Evolutionary conservation across 495 filamentous ascomycete species (phyloP).

Genomic region (Penicillium antarcticum): DNA sequence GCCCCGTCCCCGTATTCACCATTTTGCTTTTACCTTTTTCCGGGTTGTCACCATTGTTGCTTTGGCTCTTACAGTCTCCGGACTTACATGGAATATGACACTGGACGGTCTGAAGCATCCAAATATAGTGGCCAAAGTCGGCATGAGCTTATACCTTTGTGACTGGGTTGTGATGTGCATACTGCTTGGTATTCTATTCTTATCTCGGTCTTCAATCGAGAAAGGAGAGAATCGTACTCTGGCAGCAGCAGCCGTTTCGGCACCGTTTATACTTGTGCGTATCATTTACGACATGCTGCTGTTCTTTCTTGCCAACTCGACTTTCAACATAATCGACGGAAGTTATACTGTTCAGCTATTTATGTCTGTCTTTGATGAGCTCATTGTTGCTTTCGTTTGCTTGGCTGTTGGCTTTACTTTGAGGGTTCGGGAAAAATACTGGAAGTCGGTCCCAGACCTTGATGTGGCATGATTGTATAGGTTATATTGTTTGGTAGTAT

Average conservation of each 20-base stretch:
- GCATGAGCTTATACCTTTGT: constrained; percentile 27
- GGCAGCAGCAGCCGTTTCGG: constrained; percentile 29
- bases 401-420: constrained; percentile 34
- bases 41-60: constrained; percentile 18
- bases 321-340: constrained; percentile 34
- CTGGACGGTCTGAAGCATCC: constrained; percentile 12
- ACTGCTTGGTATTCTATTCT: constrained; percentile 15
- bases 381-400: constrained; percentile 29
- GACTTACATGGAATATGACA: constrained; percentile 19
- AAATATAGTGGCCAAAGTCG: constrained; percentile 19
- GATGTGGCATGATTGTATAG: too few relatives aligned
- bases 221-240: constrained; percentile 33
- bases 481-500: too few relatives aligned
- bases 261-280: constrained; percentile 40
- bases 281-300: constrained; percentile 33
- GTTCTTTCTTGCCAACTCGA: constrained; percentile 27
- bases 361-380: constrained; percentile 38
- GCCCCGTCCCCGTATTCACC: background rate
- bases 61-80: constrained; percentile 21
- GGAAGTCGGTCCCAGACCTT: too few relatives aligned
- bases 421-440: background rate
- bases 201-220: constrained; percentile 12
- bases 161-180: constrained; percentile 20
- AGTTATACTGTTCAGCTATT: constrained; percentile 34
- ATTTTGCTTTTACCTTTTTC: constrained; percentile 14